Evolutionary conservation across 2,329 filamentous ascomycete species (phyloP).

Genomic region (Bipolaris victoriae): DNA sequence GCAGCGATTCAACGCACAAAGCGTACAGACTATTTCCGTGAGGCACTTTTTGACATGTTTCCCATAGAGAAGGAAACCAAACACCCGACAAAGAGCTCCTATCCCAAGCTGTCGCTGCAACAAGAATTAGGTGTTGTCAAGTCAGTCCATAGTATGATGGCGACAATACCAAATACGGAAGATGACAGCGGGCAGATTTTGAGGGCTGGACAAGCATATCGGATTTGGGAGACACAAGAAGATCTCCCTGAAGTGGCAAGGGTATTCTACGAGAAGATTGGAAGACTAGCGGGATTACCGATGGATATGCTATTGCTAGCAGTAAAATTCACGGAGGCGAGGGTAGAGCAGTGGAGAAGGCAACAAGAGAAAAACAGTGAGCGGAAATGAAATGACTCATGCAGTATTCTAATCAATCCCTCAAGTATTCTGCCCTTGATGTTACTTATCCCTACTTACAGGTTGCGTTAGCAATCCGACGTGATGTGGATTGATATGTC

Average conservation of each 20-base stretch:
- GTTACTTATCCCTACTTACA: too few species aligned
- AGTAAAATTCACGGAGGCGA: conserved; percentile 57
- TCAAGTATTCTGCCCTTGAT: not conserved
- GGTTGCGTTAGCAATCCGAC: too few species aligned
- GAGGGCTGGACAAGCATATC: conserved; percentile 59
- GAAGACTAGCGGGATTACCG: conserved; percentile 57
- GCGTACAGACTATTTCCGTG: conserved; percentile 49
- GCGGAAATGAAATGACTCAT: not conserved
- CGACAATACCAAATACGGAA: conserved; percentile 47
- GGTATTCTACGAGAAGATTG: conserved; percentile 59
- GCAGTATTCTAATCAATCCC: not conserved
- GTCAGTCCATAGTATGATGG: conserved; percentile 52
- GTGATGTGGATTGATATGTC: too few species aligned
- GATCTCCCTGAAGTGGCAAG: conserved; percentile 56
- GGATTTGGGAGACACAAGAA: conserved; percentile 54
- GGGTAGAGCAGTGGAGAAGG: conserved; percentile 34
- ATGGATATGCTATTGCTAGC: conserved; percentile 58
- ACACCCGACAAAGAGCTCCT: conserved; percentile 2
- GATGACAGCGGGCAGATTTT: conserved; percentile 37
- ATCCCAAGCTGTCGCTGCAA: conserved; percentile 38
- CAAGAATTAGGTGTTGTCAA: conserved; percentile 48
- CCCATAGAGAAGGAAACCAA: conserved; percentile 33
- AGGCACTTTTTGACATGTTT: conserved; percentile 52
- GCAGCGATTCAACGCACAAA: conserved; percentile 44
- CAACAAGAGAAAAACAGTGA: conserved; percentile 15